Conservation (phyloP, 257 asterid genomes). For the Nicotiana attenuata region DNA sequence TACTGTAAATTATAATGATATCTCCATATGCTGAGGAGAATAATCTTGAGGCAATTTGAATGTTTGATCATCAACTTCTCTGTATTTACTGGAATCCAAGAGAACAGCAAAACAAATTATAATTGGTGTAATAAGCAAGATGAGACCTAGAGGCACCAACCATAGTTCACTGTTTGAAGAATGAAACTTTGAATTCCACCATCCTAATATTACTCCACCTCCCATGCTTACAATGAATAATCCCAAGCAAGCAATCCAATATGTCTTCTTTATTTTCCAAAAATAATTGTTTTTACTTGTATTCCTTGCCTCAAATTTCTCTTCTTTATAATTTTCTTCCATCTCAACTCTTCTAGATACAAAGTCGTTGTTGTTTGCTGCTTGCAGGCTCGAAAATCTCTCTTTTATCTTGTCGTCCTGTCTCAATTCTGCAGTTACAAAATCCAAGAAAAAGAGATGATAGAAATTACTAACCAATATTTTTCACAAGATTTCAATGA, state of each 20-base stretch:
- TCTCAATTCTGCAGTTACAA: background rate
- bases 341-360: background rate
- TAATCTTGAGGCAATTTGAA: too few relatives aligned
- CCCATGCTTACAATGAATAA: background rate
- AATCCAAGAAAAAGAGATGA: background rate
- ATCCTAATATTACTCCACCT: background rate
- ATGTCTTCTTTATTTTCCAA: background rate
- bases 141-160: constrained; percentile 1
- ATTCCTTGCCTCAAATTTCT: background rate
- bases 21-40: background rate
- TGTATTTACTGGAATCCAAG: background rate
- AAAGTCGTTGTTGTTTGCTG: background rate
- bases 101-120: background rate
- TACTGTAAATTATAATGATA: background rate
- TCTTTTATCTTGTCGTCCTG: background rate
- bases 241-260: background rate
- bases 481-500: background rate
- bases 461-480: background rate
- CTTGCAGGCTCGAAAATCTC: background rate
- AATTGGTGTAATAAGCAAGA: background rate
- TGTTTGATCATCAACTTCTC: background rate
- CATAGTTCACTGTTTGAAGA: background rate
- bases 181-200: constrained; percentile 4
- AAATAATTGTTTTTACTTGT: background rate
- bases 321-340: background rate